Evolutionary conservation across 2,329 filamentous ascomycete species (phyloP).

Genomic region (Biscogniauxia sp.): DNA sequence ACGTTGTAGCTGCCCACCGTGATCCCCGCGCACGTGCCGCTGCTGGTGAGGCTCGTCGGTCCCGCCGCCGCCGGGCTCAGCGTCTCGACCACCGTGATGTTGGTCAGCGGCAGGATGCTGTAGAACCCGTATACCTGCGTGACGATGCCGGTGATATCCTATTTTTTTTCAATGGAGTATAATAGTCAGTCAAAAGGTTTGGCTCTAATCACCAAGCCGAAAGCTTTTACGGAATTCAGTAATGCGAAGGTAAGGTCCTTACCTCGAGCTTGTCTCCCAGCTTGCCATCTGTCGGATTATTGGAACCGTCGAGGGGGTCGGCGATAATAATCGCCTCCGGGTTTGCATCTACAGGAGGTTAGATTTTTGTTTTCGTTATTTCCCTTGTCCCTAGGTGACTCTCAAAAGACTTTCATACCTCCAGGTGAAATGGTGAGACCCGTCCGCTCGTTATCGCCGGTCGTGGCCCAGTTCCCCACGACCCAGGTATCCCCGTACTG

Average conservation of each 20-base stretch:
- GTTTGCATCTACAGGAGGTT: conserved; percentile 53
- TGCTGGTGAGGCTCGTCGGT: conserved; percentile 51
- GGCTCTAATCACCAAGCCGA: too few relatives aligned
- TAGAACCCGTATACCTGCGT: conserved; percentile 68
- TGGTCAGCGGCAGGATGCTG: conserved; percentile 62
- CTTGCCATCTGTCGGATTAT: conserved; percentile 57
- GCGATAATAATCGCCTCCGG: conserved; percentile 68
- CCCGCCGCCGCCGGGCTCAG: conserved; percentile 45
- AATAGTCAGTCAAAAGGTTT: background rate
- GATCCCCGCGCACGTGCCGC: conserved; percentile 56
- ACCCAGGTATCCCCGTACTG: conserved; percentile 68
- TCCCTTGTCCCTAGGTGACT: background rate
- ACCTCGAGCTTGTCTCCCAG: conserved; percentile 64
- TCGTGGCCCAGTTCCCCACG: conserved; percentile 60
- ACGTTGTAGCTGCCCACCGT: conserved; percentile 69
- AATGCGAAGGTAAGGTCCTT: background rate
- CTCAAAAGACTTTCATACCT: conserved; percentile 35
- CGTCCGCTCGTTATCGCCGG: conserved; percentile 60
- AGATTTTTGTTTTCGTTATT: conserved; percentile 2
- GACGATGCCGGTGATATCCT: conserved; percentile 63
- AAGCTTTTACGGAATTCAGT: background rate
- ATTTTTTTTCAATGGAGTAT: too few relatives aligned
- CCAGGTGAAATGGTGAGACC: conserved; percentile 61
- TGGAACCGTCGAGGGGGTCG: conserved; percentile 61
- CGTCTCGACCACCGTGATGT: conserved; percentile 46